Evolutionary conservation across 1,139 yeast species (phyloP).

Genomic region (Barnettozyma hawaiiensis): DNA sequence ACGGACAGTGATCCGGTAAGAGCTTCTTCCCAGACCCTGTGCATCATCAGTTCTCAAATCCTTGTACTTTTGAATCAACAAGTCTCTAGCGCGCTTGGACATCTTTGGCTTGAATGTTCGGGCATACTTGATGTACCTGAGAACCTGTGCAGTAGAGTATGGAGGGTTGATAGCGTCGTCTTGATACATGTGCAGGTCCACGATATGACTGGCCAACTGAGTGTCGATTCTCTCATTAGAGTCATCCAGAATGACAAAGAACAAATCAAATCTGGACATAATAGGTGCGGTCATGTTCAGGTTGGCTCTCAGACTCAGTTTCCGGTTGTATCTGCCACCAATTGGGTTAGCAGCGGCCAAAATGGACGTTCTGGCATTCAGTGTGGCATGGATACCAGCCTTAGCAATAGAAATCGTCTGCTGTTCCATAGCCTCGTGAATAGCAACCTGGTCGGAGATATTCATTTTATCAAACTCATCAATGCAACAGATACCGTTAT

Average conservation of each 20-base stretch:
- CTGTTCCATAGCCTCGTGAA: conserved; percentile 99
- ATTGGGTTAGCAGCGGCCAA: conserved; percentile 97
- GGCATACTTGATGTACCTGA: conserved; percentile 88
- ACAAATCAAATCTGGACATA: conserved; percentile 95
- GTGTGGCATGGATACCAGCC: conserved; percentile 97
- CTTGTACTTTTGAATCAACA: conserved; percentile 74
- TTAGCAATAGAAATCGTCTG: conserved; percentile 97
- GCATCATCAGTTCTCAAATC: conserved; percentile 89
- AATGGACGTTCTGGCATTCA: conserved; percentile 93
- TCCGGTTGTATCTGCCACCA: conserved; percentile 91
- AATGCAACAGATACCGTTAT: conserved; percentile 96
- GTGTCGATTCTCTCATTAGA: conserved; percentile 90
- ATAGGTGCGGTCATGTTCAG: conserved; percentile 98
- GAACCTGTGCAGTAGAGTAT: conserved; percentile 79
- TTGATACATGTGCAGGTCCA: conserved; percentile 83
- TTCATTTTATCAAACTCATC: conserved; percentile 99
- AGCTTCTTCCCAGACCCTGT: conserved; percentile 79
- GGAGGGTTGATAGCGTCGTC: conserved; percentile 93
- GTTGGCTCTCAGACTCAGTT: conserved; percentile 76
- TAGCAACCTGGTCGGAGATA: conserved; percentile 91
- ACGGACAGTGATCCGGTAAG: conserved; percentile 94
- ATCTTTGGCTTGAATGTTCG: conserved; percentile 88
- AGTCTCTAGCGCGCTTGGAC: conserved; percentile 76
- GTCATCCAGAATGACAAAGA: conserved; percentile 92
- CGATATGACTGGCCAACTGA: conserved; percentile 87